Percentiles rank a stretch among this genome's conserved stretches.
These are phyloP conservation scores for Arbutus unedo DNA, from an alignment of 148 eudicot genomes.

Conservation along the genomic window DNA sequence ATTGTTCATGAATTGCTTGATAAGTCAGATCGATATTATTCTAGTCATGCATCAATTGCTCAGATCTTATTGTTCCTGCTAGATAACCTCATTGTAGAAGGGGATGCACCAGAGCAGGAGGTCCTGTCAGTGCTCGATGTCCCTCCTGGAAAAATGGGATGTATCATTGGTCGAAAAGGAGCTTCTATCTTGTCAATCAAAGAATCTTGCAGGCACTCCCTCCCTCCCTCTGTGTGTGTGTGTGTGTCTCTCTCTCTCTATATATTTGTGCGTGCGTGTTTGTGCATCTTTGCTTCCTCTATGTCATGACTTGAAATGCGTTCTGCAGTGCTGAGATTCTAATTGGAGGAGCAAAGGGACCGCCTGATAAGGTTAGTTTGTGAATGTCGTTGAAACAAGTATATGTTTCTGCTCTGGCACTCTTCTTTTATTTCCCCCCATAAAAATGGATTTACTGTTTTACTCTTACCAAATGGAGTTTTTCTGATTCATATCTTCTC, in stretches of 20 bases:
- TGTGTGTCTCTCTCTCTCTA: not conserved
- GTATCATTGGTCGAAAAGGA: constrained; percentile 29
- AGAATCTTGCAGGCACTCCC: constrained; percentile 27
- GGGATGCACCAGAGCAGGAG: constrained; percentile 59
- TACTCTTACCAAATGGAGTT: no score
- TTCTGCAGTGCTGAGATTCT: constrained; percentile 80
- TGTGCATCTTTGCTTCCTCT: not conserved
- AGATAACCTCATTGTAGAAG: constrained; percentile 53
- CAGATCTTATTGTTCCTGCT: constrained; percentile 21
- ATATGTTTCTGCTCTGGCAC: not conserved
- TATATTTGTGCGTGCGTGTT: not conserved
- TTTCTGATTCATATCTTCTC: no score
- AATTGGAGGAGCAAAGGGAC: constrained; percentile 88
- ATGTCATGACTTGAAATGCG: constrained; percentile 19
- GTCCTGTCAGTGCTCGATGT: constrained; percentile 76
- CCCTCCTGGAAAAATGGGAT: constrained; percentile 50
- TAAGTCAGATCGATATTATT: not conserved
- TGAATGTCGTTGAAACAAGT: not conserved
- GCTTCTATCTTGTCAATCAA: constrained; percentile 31
- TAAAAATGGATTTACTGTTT: not conserved
- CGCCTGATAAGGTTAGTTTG: constrained; percentile 82
- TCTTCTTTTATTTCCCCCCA: not conserved
- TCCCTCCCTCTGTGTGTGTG: not conserved
- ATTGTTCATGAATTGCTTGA: not conserved
- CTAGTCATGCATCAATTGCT: not conserved